Evolutionary conservation across 2,329 filamentous ascomycete species (phyloP).

Genomic region (Colletotrichum sp.): DNA sequence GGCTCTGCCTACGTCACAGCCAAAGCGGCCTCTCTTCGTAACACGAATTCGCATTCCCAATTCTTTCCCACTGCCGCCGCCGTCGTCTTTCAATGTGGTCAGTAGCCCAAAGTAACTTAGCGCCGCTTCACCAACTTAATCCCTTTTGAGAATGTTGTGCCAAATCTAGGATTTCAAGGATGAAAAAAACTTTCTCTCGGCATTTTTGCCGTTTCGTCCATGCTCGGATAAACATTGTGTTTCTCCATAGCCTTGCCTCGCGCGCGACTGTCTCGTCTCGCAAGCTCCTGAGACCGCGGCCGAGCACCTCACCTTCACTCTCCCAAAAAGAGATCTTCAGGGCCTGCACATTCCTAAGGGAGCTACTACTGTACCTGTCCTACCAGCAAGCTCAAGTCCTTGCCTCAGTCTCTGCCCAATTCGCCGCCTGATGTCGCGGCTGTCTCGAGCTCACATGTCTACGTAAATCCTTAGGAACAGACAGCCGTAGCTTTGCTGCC

Average conservation of each 20-base stretch:
- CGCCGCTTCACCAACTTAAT: not conserved
- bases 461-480: not conserved
- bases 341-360: not conserved
- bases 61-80: not conserved
- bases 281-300: not conserved
- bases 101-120: not conserved
- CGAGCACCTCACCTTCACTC: not conserved
- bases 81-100: not conserved
- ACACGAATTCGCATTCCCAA: not conserved
- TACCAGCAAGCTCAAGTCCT: not conserved
- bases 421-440: not conserved
- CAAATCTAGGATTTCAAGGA: no score
- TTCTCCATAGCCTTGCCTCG: not conserved
- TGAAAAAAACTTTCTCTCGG: not conserved
- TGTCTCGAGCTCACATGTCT: not conserved
- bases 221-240: not conserved
- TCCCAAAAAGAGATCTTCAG: not conserved
- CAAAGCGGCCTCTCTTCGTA: not conserved
- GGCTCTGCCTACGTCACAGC: not conserved
- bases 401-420: not conserved
- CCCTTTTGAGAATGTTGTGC: rapidly evolving
- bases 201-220: not conserved
- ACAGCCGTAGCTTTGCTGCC: not conserved
- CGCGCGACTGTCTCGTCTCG: not conserved
- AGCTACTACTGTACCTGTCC: not conserved